phyloP scores from a whole-genome alignment of 192 early-diverging fungal genomes.

The Gigaspora rosea region DNA sequence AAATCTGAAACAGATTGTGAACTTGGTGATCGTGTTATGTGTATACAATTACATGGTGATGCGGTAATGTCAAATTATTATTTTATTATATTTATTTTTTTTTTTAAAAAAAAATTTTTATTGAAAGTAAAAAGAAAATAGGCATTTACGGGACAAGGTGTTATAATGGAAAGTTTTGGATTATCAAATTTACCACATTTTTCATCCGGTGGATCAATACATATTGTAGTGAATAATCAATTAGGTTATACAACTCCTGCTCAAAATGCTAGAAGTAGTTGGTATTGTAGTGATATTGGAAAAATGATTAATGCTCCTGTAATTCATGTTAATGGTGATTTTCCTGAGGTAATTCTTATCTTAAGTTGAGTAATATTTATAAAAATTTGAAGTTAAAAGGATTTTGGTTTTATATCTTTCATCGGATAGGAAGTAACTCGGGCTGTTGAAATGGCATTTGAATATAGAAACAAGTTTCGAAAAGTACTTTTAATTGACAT shows the following conservation, averaged over 20 bases:
- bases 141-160: conserved; percentile 85
- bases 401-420: neutral
- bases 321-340: conserved; percentile 95
- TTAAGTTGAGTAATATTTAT: neutral
- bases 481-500: conserved; percentile 47
- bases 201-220: conserved; percentile 92
- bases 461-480: conserved; percentile 90
- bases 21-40: conserved; percentile 91
- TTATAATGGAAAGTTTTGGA: conserved; percentile 95
- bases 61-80: conserved; percentile 57
- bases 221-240: conserved; percentile 98
- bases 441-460: conserved; percentile 82
- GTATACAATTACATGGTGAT: conserved; percentile 95
- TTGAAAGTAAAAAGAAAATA: neutral
- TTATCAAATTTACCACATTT: conserved; percentile 95
- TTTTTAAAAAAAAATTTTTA: neutral
- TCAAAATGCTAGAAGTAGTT: conserved; percentile 88
- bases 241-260: conserved; percentile 97
- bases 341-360: conserved; percentile 80
- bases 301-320: conserved; percentile 97
- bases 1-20: conserved; percentile 70
- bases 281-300: conserved; percentile 91
- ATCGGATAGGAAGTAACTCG: conserved; percentile 4
- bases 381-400: neutral
- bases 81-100: neutral